Base-by-base conservation (phyloP, 495 filamentous ascomycete species). In the Lophiostoma macrostomum region DNA sequence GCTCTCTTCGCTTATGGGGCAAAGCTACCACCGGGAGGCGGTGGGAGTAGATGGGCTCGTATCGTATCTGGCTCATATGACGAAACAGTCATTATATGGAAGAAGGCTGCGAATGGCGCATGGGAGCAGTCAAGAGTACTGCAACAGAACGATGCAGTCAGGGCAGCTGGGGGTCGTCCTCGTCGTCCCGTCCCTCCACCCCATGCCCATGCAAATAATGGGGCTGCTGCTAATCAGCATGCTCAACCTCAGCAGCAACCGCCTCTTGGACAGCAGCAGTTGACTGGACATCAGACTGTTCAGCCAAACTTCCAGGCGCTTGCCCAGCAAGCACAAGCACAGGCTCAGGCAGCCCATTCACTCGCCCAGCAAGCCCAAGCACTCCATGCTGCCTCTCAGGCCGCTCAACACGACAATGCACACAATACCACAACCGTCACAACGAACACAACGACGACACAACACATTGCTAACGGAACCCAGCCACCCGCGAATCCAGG, bases 21-120 rank as follows among this genome's bases (percentile, higher is more conserved):
- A 2, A 88, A 83, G 55, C 75, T 96, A 10, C 90, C 90, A 18
- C 90, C 90, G 1, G 90, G 90, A 23, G 90, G 90, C 13, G 90
- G 90, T 18, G 90, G 90, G 13, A 88, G 88, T 63, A 75, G 75
- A 55, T 91, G 91, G 76, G 85, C 83, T 20, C 80, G 90, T 14
- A 97, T 98, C 51, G 87, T 98, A 16, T 94, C 88, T 12, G 93
- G 93, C 19, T 95, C 88, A 5, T 98, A 98, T 61, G 93, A 98
- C 60, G 89, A 96, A 71, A 88, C 81, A 30, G 88, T 98, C 50
- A 86, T 96, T 56, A 87, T 98, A 41, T 98, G 93, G 93, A 85
- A 85, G 53, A 83, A 87, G 40, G 86, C 91, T 50, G 76, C 76
- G 20, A 81, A 94, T 57, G 90, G 89, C 2, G 76, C 81, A 27